Evolutionary conservation across 768 basidiomycete species (phyloP), one percentile per base, ranked within the genome.

Genomic region (Baorangia bicolor): DNA sequence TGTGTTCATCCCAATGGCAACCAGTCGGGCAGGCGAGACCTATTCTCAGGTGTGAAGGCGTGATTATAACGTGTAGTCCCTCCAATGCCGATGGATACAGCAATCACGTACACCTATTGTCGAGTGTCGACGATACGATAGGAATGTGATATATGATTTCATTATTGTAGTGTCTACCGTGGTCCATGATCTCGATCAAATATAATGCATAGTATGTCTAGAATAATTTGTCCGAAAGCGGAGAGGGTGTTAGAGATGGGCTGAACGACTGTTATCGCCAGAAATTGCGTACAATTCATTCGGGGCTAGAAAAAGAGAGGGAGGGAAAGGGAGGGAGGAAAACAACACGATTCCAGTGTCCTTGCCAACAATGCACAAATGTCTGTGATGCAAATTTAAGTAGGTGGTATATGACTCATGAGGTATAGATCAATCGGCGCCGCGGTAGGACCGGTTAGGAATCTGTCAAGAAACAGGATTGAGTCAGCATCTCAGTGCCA

Each of bases 261-360:
- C 33, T 39, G 18, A 28, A 43, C 25, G 21, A 33, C 28, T 12
- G 21, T 25, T 18, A 40, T 47, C 30, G 25, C 56, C 18, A 37
- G 33, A 41, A 14, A 18, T 5, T 12, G 12, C 35, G 28, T 62
- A 30, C 30, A 44, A 53, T 41, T 31, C 49, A 18, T 47, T 40
- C 38, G n/a, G 21, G 33, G 7, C 21, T n/a, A 54, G 14, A 46
- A 16, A 34, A n/a, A 34, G 16, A 27, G 18, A 40, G 9, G 11
- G 30, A 41, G 7, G 4, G 4, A 27, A 27, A 11, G n/a, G 14
- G n/a, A 48, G 37, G n/a, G 25, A 49, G 14, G 8, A 35, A 38
- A 56, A 33, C 7, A 35, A 27, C 11, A 45, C 44, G 31, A 37
- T 12, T 54, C 31, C 40, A 53, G 35, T 48, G 59, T 56, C 62